These are phyloP conservation scores for Backusella westeae DNA, from an alignment of 192 early-diverging fungal genomes.

Conservation along the genomic window DNA sequence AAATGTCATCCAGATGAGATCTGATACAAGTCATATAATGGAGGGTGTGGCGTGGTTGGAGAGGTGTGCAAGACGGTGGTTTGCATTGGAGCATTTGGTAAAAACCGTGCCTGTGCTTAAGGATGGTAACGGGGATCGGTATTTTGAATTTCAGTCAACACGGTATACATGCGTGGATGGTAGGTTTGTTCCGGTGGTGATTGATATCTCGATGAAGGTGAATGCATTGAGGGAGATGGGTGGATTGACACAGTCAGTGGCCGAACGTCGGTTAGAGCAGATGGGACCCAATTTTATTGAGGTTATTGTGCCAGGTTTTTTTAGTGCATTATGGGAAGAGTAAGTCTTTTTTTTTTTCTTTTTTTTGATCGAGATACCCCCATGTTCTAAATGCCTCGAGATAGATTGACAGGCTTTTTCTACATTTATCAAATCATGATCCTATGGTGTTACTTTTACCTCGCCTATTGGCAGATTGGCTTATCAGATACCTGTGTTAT, in stretches of 20 bases:
- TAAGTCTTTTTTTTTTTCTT: slow-evolving; percentile 9
- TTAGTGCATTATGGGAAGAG: slow-evolving; percentile 52
- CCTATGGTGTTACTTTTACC: slow-evolving; percentile 50
- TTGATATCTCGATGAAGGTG: slow-evolving; percentile 47
- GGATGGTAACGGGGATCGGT: slow-evolving; percentile 44
- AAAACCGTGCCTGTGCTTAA: slow-evolving; percentile 39
- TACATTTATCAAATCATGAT: slow-evolving; percentile 52
- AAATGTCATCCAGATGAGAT: slow-evolving; percentile 31
- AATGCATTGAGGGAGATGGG: slow-evolving; percentile 23
- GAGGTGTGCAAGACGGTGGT: not conserved
- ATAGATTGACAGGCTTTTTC: slow-evolving; percentile 46
- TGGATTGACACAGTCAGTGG: slow-evolving; percentile 49
- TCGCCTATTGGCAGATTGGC: slow-evolving; percentile 54
- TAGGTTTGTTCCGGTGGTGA: slow-evolving; percentile 51
- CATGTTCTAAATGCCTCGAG: too few relatives aligned
- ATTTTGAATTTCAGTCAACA: slow-evolving; percentile 67
- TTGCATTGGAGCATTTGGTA: slow-evolving; percentile 36
- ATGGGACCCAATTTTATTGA: slow-evolving; percentile 67
- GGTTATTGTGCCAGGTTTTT: slow-evolving; percentile 54
- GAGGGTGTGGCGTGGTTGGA: slow-evolving; percentile 14
- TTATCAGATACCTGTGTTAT: slow-evolving; percentile 49
- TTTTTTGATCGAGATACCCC: too few relatives aligned
- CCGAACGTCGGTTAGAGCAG: slow-evolving; percentile 45
- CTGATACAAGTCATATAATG: slow-evolving; percentile 4
- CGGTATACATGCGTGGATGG: slow-evolving; percentile 53